phyloP scores from a whole-genome alignment of 2,329 filamentous ascomycete genomes.

The Purpureocillium takamizusanense region DNA sequence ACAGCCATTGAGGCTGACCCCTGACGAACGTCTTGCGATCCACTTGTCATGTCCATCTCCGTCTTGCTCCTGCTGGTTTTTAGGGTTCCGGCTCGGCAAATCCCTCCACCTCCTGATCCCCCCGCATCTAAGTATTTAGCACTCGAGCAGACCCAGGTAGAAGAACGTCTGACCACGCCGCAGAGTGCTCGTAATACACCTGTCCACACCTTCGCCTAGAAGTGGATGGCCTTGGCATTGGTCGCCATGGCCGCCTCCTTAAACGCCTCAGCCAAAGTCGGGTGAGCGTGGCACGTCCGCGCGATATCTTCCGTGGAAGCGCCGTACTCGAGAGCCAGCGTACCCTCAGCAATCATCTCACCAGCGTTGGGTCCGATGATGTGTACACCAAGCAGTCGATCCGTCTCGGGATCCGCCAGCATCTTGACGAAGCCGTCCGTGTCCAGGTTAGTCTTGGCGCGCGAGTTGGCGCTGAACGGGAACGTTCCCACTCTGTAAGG shows the following conservation, averaged over 20 bases:
- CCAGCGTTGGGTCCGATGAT: constrained; percentile 94
- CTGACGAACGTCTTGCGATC: no score
- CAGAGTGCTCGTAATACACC: no score
- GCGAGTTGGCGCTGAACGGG: constrained; percentile 96
- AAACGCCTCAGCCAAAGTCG: constrained; percentile 92
- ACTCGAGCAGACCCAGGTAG: no score
- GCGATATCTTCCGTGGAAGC: constrained; percentile 92
- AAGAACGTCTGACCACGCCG: no score
- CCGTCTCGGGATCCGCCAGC: constrained; percentile 90
- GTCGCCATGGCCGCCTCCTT: constrained; percentile 99
- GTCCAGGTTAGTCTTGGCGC: constrained; percentile 97
- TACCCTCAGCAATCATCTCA: constrained; percentile 98
- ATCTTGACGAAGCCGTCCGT: constrained; percentile 96
- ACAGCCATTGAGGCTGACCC: no score
- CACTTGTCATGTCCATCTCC: no score
- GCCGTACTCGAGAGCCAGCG: constrained; percentile 91
- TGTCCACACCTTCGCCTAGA: constrained; percentile 49
- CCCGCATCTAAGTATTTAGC: no score
- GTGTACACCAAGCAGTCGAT: constrained; percentile 89
- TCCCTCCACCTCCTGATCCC: no score
- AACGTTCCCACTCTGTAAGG: constrained; percentile 92
- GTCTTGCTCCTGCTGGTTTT: no score
- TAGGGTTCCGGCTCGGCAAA: no score
- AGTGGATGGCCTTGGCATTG: constrained; percentile 92
- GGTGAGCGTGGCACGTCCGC: constrained; percentile 92